Base-by-base conservation (phyloP, 352 stramenopile genomes). In the Phytophthora quininea region DNA sequence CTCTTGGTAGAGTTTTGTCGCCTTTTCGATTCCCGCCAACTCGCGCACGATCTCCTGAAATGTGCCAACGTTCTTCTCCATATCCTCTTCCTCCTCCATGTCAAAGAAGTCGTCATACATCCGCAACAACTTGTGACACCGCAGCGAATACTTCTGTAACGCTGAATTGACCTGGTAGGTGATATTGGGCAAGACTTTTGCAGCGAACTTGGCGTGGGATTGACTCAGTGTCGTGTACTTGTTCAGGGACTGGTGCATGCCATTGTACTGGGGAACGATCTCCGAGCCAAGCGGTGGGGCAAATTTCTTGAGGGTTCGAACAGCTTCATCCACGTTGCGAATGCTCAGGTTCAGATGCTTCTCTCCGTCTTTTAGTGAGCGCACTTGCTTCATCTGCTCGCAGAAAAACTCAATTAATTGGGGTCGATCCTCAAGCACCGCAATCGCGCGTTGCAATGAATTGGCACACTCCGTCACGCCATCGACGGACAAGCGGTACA, bases 371-470 rank as follows among this genome's bases (percentile, higher is more conserved):
- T 85, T 80, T 14, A 93, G 47, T 12, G 64, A 35, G n/a, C 73
- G 76, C 15, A 87, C 79, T 62, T 79, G 76, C 58, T 82, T 85
- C 63, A 90, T 74, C 57, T 93, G 85, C 32, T 89, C 77, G 33
- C 82, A 91, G 48, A 91, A 93, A 33, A 73, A 86, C 29, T 91
- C 81, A 33, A 90, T 86, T 3, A 90, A 49, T 48, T 93, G 85
- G 15, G 85, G 85, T 8, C 85, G 75, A 40, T 93, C 85, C 66
- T 93, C 85, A 7, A 89, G 63, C 15, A 89, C 43, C 6, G 75
- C 19, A 0, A 66, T 81, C 9, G 81, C 76, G n/a, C 71, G 72
- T 56, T 91, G 84, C 3, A 93, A 63, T 3, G 31, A 42, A 30
- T 45, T 48, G 2, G 89, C 47, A 53, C 83, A 91, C 14, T 86